Evolutionary conservation across 2,329 filamentous ascomycete genomes (phyloP), one percentile per base, ranked within the genome.

Genomic region (Diaporthe humulicola): DNA sequence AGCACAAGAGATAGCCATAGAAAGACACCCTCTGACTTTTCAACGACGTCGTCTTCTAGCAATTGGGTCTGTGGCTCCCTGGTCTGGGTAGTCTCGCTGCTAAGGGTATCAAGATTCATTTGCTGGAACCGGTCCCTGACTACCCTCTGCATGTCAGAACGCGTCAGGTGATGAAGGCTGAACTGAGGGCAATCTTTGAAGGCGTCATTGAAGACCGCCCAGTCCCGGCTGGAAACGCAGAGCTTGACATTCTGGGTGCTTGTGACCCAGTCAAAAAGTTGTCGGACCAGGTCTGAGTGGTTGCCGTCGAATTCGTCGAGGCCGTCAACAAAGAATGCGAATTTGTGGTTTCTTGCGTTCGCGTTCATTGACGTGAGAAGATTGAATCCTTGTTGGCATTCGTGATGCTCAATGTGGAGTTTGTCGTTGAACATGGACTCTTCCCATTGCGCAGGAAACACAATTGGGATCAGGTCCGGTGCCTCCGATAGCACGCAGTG

Each of bases 221-320:
- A 50, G 1, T 67, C 42, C 3, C 61, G 38, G 28, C 61, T 67
- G 28, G 61, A 67, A n/a, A 50, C 61, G 19, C 28, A 50, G 42
- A 67, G 10, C 28, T 67, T 67, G 61, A 67, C 45, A 33, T 48
- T 36, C 19, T 36, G 28, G 42, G 15, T 52, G 22, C 36, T 50
- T 67, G 4, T 52, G 30, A 67, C 30, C 61, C 61, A 67, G 22
- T 19, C 42, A 36, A 67, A 50, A 36, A 67, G 28, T n/a, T 50
- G 61, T 2, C 42, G 30, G 40, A 50, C 28, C 2, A 67, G 42
- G 12, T 52, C 40, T 50, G 61, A 36, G 42, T 67, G 42, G 22
- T 67, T 67, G 3, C 45, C 42, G 5, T 67, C 42, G 28, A 67
- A 67, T 30, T 67, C 61, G 45, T 67, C 61, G 25, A 67, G 61